Base-by-base conservation (phyloP, 768 basidiomycete genomes). In the Pleurotus ostreatus region DNA sequence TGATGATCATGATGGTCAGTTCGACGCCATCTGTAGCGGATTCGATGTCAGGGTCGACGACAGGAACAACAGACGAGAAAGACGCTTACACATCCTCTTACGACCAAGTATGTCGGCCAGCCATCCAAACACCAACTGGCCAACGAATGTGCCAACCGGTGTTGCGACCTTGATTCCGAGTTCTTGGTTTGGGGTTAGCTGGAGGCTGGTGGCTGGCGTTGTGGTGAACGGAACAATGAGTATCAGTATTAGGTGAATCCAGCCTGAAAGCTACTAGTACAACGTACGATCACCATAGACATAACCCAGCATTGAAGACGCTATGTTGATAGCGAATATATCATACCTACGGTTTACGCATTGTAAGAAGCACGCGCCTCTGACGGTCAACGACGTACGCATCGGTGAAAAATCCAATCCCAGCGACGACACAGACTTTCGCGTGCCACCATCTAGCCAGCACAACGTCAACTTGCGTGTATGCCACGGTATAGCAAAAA, bases 341-440 rank as follows among this genome's bases (percentile, higher is more conserved):
- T 92, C 92, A 64, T 91, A 91, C 56, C 82, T 82, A 16, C 5
- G 4, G 7, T 11, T 44, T 44, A 44, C 9, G 11, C 2, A 11
- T 34, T 22, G 11, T 8, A 0, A 34, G 30, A 34, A 34, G 30
- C 11, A 34, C 7, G 30, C 11, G 30, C 30, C 30, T 8, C 8
- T 2, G 11, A 44, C 20, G 13, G n/a, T 44, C 41, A 44, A 22
- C 20, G 1, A 69, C 80, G 62, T 61, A 84, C 81, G 86, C 84
- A 73, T 91, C 92, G 46, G 93, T 93, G 76, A 94, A 94, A 79
- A 94, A 94, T 23, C 93, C 93, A 12, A 88, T 88, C 62, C 92
- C 91, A 2, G 89, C 74, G 46, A 81, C 80, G 57, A 83, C 60
- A 61, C 81, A 83, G 59, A 86, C 78, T 69, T 91, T 92, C 53